Conservation (phyloP, 345 rosid genomes). For the Raphanus sativus region DNA sequence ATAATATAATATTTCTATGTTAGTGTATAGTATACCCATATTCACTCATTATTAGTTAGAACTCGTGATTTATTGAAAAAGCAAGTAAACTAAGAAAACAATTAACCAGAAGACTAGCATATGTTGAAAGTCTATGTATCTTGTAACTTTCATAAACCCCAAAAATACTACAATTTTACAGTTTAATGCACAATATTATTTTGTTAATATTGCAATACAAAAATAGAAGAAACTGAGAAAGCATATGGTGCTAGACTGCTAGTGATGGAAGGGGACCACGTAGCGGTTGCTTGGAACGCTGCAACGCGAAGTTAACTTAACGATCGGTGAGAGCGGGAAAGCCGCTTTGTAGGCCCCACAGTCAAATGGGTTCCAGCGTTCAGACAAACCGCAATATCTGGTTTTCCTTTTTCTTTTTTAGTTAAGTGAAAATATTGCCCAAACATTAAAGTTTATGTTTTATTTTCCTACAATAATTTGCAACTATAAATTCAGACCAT, state of each 20-base stretch:
- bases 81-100: background rate
- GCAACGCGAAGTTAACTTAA: conserved; percentile 17
- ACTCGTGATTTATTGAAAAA: background rate
- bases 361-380: conserved; percentile 40
- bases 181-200: background rate
- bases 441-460: background rate
- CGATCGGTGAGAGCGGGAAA: conserved; percentile 34
- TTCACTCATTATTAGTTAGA: background rate
- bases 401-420: background rate
- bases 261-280: conserved; percentile 34
- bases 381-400: conserved; percentile 30
- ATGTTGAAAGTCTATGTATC: background rate
- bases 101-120: background rate
- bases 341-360: conserved; percentile 27
- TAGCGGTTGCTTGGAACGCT: conserved; percentile 26
- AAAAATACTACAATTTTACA: background rate
- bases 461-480: conserved; percentile 36
- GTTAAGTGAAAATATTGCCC: conserved; percentile 20
- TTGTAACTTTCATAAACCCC: background rate
- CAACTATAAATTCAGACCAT: conserved; percentile 37
- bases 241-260: conserved; percentile 3
- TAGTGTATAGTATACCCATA: background rate
- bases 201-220: background rate
- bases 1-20: no score
- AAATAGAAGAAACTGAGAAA: background rate